phyloP scores from a whole-genome alignment of 2,329 filamentous ascomycete species.

The Diaporthe sp. region DNA sequence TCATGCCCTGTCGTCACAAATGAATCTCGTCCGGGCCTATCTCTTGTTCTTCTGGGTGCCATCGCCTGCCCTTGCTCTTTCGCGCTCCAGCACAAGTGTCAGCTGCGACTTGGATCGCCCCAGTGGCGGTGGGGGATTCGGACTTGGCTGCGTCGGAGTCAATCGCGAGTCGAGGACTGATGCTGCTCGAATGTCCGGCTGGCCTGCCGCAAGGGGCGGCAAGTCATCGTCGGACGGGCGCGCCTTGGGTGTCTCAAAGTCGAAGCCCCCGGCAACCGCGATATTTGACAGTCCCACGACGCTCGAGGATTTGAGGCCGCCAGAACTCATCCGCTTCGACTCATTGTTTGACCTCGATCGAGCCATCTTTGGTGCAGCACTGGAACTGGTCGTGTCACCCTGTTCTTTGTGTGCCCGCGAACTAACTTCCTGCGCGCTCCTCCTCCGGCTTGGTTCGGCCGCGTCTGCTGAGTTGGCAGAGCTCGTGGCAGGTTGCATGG shows the following conservation, averaged over 20 bases:
- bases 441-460: conserved; percentile 6
- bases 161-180: conserved; percentile 56
- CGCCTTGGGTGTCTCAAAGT: conserved; percentile 45
- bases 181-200: conserved; percentile 48
- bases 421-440: neutral
- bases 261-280: conserved; percentile 46
- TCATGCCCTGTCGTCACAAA: neutral
- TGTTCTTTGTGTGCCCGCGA: neutral
- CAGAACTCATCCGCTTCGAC: conserved; percentile 40
- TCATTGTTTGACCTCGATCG: conserved; percentile 41
- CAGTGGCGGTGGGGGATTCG: conserved; percentile 61
- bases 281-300: conserved; percentile 45
- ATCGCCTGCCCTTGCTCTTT: conserved; percentile 56
- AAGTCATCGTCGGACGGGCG: conserved; percentile 34
- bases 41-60: conserved; percentile 17
- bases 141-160: conserved; percentile 64
- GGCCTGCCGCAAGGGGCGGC: conserved; percentile 41
- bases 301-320: conserved; percentile 43
- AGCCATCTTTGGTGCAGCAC: conserved; percentile 31
- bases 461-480: neutral
- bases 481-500: neutral
- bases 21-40: neutral
- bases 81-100: conserved; percentile 69
- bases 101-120: conserved; percentile 74
- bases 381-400: neutral